Conservation (phyloP, 108 stramenopile genomes). For the Cyclotella choctawhatcheeana region DNA sequence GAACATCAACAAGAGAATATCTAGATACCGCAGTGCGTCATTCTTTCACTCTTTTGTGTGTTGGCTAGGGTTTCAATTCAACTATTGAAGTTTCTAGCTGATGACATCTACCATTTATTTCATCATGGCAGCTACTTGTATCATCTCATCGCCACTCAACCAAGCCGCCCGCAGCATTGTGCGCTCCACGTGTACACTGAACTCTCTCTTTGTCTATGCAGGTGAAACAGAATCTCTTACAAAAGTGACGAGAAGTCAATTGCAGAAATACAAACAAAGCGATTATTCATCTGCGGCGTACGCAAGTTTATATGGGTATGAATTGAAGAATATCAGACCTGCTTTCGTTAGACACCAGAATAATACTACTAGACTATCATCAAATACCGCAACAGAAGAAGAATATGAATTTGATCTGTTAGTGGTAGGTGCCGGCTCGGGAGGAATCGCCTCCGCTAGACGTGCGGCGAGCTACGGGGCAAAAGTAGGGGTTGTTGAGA, state of each 20-base stretch:
- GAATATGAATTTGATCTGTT: conserved; percentile 77
- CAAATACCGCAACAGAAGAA: background rate
- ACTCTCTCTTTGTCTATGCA: conserved; percentile 4
- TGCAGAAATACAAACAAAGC: background rate
- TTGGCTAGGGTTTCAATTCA: background rate
- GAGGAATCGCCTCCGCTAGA: conserved; percentile 75
- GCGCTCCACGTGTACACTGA: background rate
- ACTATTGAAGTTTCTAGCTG: background rate
- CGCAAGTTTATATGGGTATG: background rate
- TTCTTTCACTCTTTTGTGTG: no score
- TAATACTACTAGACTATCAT: background rate
- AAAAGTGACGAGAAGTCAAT: background rate
- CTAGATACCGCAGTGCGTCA: no score
- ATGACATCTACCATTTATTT: background rate
- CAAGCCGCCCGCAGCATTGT: background rate
- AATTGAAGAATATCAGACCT: conserved; percentile 10
- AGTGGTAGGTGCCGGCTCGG: conserved; percentile 87
- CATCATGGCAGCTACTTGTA: background rate
- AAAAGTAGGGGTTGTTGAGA: conserved; percentile 90
- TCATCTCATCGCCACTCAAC: background rate
- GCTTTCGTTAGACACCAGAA: background rate
- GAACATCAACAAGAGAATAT: no score
- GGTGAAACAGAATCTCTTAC: background rate
- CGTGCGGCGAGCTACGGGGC: conserved; percentile 88
- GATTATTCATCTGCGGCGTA: conserved; percentile 19